These are phyloP conservation scores for Tolypocladium nubicola DNA, from an alignment of 2,329 filamentous ascomycete species.

Conservation along the genomic window DNA sequence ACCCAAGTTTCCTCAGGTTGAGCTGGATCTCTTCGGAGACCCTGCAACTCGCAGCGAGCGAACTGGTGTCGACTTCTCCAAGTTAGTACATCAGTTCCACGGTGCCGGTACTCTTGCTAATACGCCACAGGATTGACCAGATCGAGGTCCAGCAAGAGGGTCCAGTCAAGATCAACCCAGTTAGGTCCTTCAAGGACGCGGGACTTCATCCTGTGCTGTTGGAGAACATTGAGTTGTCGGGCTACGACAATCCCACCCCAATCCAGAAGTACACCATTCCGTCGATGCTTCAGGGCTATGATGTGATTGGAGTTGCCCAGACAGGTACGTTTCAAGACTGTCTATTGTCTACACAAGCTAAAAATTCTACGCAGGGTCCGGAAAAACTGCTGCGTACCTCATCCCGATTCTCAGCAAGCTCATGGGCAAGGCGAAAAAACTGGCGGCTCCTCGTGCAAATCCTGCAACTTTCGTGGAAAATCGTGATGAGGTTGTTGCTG, in stretches of 20 bases:
- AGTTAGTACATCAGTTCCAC: slow-evolving; percentile 30
- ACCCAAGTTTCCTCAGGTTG: slow-evolving; percentile 58
- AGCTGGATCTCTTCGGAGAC: slow-evolving; percentile 62
- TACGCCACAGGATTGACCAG: slow-evolving; percentile 34
- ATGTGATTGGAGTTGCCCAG: slow-evolving; percentile 83
- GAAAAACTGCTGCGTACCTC: slow-evolving; percentile 90
- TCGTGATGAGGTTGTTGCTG: slow-evolving; percentile 50
- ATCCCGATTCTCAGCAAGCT: slow-evolving; percentile 81
- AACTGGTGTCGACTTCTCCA: slow-evolving; percentile 52
- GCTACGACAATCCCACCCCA: slow-evolving; percentile 66
- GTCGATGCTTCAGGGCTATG: slow-evolving; percentile 62
- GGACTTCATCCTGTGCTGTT: slow-evolving; percentile 78
- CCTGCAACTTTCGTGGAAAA: slow-evolving; percentile 41
- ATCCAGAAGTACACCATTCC: slow-evolving; percentile 83
- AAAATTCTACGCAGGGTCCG: slow-evolving; percentile 55
- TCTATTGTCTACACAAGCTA: neutral
- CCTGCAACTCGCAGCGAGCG: slow-evolving; percentile 36
- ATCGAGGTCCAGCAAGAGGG: slow-evolving; percentile 51
- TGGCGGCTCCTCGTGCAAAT: slow-evolving; percentile 68
- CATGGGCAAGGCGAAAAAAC: slow-evolving; percentile 91
- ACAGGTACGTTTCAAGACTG: slow-evolving; percentile 46
- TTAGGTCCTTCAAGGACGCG: slow-evolving; percentile 57
- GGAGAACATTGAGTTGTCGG: slow-evolving; percentile 63
- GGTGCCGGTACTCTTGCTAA: slow-evolving; percentile 11
- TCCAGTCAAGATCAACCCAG: slow-evolving; percentile 35